These are phyloP conservation scores for Ogataea trehalophila DNA, from an alignment of 805 yeast genomes.

Conservation along the genomic window DNA sequence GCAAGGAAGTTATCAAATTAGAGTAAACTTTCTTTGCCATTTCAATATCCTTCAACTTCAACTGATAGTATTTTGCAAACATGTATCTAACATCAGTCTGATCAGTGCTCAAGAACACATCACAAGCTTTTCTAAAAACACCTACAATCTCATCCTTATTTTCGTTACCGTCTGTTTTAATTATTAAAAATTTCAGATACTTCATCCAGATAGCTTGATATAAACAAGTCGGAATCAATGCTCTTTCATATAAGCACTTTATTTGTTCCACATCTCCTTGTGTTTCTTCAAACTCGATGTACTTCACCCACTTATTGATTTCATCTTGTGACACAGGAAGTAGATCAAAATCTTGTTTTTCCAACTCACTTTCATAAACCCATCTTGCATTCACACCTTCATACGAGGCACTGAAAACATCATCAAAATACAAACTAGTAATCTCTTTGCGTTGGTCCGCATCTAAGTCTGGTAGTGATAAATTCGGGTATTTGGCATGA, in stretches of 20 bases:
- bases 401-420: conserved; percentile 44
- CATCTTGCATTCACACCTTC: conserved; percentile 54
- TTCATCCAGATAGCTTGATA: conserved; percentile 63
- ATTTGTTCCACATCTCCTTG: conserved; percentile 29
- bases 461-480: conserved; percentile 8
- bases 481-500: conserved; percentile 9
- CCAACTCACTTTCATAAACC: conserved; percentile 64
- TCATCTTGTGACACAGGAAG: conserved; percentile 40
- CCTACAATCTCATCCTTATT: conserved; percentile 28
- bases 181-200: conserved; percentile 52
- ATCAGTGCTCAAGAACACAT: conserved; percentile 31
- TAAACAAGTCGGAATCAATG: conserved; percentile 62
- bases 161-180: conserved; percentile 23
- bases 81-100: conserved; percentile 23
- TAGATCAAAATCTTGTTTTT: conserved; percentile 54
- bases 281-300: conserved; percentile 46
- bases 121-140: conserved; percentile 49
- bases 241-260: conserved; percentile 60
- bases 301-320: conserved; percentile 53
- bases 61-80: conserved; percentile 25
- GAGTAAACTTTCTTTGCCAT: conserved; percentile 18
- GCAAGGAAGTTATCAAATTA: conserved; percentile 10
- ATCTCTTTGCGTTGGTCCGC: conserved; percentile 20
- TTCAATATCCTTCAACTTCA: conserved; percentile 15
- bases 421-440: conserved; percentile 40